Percentiles rank a stretch among this genome's conserved stretches.
These are phyloP conservation scores for Xylona heveae DNA, from an alignment of 495 filamentous ascomycete species.

Conservation along the genomic window DNA sequence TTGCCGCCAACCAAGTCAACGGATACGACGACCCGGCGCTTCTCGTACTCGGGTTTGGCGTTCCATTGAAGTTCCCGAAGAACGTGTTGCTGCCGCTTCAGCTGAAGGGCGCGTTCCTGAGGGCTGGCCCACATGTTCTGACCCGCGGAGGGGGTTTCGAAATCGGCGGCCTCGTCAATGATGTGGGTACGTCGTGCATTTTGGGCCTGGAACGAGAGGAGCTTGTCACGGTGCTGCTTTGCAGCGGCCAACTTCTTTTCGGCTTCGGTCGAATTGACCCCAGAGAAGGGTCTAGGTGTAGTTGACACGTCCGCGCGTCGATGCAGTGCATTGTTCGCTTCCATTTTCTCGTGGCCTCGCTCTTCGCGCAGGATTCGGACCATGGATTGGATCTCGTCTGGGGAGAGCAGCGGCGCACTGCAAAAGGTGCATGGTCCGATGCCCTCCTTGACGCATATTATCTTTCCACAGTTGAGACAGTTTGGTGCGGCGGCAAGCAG, in stretches of 20 bases:
- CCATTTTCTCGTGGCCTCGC: conserved; percentile 67
- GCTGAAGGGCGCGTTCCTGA: conserved; percentile 61
- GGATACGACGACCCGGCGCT: conserved; percentile 66
- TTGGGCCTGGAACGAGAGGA: conserved; percentile 69
- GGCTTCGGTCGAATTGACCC: conserved; percentile 15
- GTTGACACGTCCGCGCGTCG: conserved; percentile 41
- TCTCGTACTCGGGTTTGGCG: conserved; percentile 81
- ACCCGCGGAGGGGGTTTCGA: conserved; percentile 48
- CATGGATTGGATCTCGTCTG: conserved; percentile 59
- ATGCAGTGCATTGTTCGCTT: conserved; percentile 46
- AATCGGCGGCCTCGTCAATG: conserved; percentile 84
- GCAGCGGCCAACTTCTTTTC: conserved; percentile 27
- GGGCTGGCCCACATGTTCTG: conserved; percentile 76
- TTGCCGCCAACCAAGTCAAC: conserved; percentile 65
- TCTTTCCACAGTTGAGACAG: conserved; percentile 81
- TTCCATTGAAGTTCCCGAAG: conserved; percentile 80
- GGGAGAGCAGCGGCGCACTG: conserved; percentile 43
- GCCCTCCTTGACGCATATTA: conserved; percentile 90
- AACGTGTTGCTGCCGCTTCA: conserved; percentile 81
- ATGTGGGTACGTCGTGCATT: conserved; percentile 77
- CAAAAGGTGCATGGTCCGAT: conserved; percentile 93
- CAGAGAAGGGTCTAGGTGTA: conserved; percentile 17
- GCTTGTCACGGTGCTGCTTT: conserved; percentile 57
- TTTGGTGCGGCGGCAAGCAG: conserved; percentile 75
- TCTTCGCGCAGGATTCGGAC: conserved; percentile 72